Evolutionary conservation across 768 basidiomycete species (phyloP), one percentile per base, ranked within the genome.

Genomic region (Amanita rubescens): DNA sequence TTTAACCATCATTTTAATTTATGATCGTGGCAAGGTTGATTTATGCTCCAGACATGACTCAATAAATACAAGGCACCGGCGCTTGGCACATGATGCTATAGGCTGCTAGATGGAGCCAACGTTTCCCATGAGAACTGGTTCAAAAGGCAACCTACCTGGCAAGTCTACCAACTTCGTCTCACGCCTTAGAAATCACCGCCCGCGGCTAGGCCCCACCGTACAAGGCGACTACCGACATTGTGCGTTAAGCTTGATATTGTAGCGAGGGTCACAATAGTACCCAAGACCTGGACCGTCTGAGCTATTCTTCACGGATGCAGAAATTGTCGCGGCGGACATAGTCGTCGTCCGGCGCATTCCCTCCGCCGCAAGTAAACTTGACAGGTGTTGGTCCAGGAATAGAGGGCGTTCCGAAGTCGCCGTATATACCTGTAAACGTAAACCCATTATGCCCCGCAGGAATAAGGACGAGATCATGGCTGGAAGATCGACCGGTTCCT

Each of bases 381-480:
- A 68, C 66, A 53, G 63, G 60, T 32, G 64, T 61, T 49, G 71
- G 71, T 9, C 69, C 72, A 55, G 70, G 72, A 41, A 72, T 63
- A n/a, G 61, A 61, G 57, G 71, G 71, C 17, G 63, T 59, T 24
- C 65, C 67, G 54, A 69, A 64, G 35, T 66, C 60, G 30, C 54
- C 60, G 52, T 69, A 71, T 44, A 73, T 71, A 57, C 72, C 59
- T 49, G 72, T 71, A 58, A 65, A 72, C 19, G 45, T 59, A n/a
- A 66, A 68, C 25, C 58, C 63, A 22, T 59, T 51, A 55, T 72
- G 72, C 20, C 71, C 55, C 30, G 60, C 63, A 51, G 70, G 66
- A 61, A 74, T 71, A 24, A 64, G 61, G 51, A 69, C 67, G 45
- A 71, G 56, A 52, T 72, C 68, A 48, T 56, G 58, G 51, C 60